Evolutionary conservation across 495 filamentous ascomycete species (phyloP).

Genomic region (Trichocladium antarcticum): DNA sequence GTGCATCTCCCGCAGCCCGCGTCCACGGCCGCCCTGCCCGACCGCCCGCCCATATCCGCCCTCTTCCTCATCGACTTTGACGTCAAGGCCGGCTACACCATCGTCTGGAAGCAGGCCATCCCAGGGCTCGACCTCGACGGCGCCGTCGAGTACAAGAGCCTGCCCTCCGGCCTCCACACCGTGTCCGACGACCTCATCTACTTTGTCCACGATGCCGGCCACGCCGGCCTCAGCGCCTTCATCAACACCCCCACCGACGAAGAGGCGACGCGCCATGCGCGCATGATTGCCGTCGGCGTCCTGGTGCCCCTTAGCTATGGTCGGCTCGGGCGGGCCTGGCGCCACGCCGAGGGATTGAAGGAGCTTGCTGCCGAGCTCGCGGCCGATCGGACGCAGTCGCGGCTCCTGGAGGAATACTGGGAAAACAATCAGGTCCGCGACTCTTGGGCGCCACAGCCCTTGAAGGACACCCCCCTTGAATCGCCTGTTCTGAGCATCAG

Average conservation of each 20-base stretch:
- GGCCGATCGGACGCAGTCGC: constrained; percentile 43
- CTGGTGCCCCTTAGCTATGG: constrained; percentile 81
- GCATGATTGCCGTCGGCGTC: constrained; percentile 83
- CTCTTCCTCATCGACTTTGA: constrained; percentile 81
- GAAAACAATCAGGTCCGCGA: constrained; percentile 48
- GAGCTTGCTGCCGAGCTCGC: constrained; percentile 54
- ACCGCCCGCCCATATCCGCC: constrained; percentile 65
- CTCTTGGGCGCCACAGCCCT: constrained; percentile 32
- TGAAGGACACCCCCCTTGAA: constrained; percentile 46
- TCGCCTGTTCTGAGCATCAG: constrained; percentile 36
- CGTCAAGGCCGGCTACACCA: constrained; percentile 73
- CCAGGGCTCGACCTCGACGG: constrained; percentile 73
- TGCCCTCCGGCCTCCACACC: constrained; percentile 86
- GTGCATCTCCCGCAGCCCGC: constrained; percentile 31
- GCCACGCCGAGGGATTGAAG: constrained; percentile 67
- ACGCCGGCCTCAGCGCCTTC: constrained; percentile 89
- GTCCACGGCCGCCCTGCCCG: constrained; percentile 30
- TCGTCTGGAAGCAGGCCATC: constrained; percentile 69
- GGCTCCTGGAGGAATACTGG: constrained; percentile 71
- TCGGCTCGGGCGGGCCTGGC: constrained; percentile 79
- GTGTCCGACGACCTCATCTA: constrained; percentile 84
- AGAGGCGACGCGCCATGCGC: constrained; percentile 69
- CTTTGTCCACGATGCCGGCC: constrained; percentile 67
- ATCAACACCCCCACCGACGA: constrained; percentile 68
- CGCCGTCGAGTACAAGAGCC: constrained; percentile 83